A percentile compares a stretch with the other conserved stretches of the same genome.
phyloP scores from a whole-genome alignment of 2,329 filamentous ascomycete genomes.

The Nigrospora sphaerica region DNA sequence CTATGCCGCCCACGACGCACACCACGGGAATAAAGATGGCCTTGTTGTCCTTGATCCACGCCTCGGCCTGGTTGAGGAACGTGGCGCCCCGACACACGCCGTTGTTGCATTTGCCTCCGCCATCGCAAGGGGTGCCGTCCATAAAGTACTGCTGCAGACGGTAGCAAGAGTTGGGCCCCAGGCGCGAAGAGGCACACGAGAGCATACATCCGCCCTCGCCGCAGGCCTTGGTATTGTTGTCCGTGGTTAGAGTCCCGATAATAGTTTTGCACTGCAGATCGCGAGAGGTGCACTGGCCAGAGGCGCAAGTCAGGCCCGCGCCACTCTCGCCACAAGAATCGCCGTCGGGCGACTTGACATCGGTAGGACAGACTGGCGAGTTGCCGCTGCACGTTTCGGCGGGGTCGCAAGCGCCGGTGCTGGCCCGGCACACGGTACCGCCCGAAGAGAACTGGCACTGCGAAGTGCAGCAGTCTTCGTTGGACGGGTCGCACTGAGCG shows the following conservation, averaged over 20 bases:
- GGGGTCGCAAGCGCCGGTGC: slow-evolving; percentile 77
- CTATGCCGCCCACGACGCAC: slow-evolving; percentile 61
- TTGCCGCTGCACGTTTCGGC: slow-evolving; percentile 74
- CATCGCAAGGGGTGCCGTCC: slow-evolving; percentile 80
- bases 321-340: slow-evolving; percentile 60
- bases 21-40: slow-evolving; percentile 76
- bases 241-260: slow-evolving; percentile 66
- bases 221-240: slow-evolving; percentile 77
- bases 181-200: slow-evolving; percentile 65
- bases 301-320: slow-evolving; percentile 67
- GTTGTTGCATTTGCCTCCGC: slow-evolving; percentile 71
- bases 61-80: slow-evolving; percentile 60
- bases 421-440: slow-evolving; percentile 72
- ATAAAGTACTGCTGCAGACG: slow-evolving; percentile 85
- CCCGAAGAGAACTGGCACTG: slow-evolving; percentile 60
- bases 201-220: slow-evolving; percentile 65
- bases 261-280: slow-evolving; percentile 82
- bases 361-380: slow-evolving; percentile 64
- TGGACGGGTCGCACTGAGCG: slow-evolving; percentile 73
- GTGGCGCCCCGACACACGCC: slow-evolving; percentile 70
- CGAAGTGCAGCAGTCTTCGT: slow-evolving; percentile 72
- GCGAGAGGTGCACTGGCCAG: slow-evolving; percentile 89
- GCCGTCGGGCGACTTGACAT: slow-evolving; percentile 64
- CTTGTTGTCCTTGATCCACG: slow-evolving; percentile 73
- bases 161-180: slow-evolving; percentile 61